Base-by-base conservation (phyloP, 2,329 filamentous ascomycete genomes). In the Fusarium brachygibbosum region DNA sequence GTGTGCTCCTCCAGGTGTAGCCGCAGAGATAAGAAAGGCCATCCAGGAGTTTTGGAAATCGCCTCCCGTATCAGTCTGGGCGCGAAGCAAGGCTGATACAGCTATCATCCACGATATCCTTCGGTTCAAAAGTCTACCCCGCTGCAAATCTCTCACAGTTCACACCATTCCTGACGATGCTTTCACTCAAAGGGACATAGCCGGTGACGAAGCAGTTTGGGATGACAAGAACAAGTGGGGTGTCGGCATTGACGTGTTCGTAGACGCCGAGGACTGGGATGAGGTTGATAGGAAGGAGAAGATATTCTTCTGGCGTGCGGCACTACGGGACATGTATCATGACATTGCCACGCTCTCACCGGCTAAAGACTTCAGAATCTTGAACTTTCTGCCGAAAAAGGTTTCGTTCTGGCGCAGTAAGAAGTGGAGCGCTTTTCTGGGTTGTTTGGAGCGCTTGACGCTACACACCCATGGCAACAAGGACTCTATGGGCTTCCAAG, bases 41-140 rank as follows among this genome's bases (percentile, higher is more conserved):
- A 29, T 5, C 4, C 32, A 61, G 1, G 42, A 48, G 58, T 55
- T 68, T 21, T 55, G 48, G 40, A n/a, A n/a, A 16, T 31, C 12
- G 0, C 54, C 37, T 8, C 64, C 66, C 0, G 49, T 35, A 8
- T 68, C 64, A 16, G 59, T 65, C 21, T 65, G 64, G 64, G 54
- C 64, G 2, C 35, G 53, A 12, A 21, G 49, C 21, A 38, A 19
- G 19, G 14, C 29, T 17, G 50, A 65, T 13, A 25, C 23, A 3
- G 11, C 23, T 12, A 4, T 19, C 6, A 11, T 68, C 0, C 51
- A 53, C 12, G n/a, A 53, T 13, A 28, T 68, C 4, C 32, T 56
- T 8, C 45, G 17, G 5, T 61, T 32, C 23, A 64, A 61, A 14
- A 40, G 14, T 1, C 25, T 65, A 1, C 50, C 66, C 0, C 40